These are phyloP conservation scores for Cryptosporidium viatorum DNA, from an alignment of 169 alveolate species.

Conservation along the genomic window DNA sequence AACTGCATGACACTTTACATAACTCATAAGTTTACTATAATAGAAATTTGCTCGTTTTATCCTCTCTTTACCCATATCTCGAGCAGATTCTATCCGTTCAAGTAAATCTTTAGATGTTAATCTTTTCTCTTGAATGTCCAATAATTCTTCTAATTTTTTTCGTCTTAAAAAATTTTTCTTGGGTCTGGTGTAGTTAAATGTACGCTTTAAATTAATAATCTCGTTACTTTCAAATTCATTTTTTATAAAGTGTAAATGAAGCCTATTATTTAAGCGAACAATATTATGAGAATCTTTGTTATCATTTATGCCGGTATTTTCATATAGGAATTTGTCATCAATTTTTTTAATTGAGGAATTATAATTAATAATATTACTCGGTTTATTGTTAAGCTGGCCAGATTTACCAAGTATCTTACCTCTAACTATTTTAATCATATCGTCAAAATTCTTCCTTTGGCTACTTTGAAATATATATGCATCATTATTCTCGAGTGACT, in stretches of 20 bases:
- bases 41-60: conserved; percentile 28
- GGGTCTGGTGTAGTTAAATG: background rate
- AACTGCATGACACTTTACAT: conserved; percentile 16
- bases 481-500: background rate
- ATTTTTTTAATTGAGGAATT: background rate
- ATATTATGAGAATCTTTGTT: background rate
- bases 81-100: conserved; percentile 58
- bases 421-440: background rate
- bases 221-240: background rate
- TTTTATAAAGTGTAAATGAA: background rate
- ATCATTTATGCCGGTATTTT: background rate
- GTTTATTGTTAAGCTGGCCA: background rate
- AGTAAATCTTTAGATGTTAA: conserved; percentile 9
- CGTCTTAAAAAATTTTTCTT: background rate
- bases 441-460: background rate
- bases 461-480: background rate
- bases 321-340: background rate
- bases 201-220: background rate
- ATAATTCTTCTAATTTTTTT: conserved; percentile 14
- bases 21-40: background rate
- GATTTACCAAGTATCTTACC: conserved; percentile 1
- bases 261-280: background rate
- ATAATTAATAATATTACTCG: background rate
- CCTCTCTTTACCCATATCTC: conserved; percentile 40
- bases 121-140: background rate